Evolutionary conservation across 2,329 filamentous ascomycete genomes (phyloP).

Genomic region (Fusarium oxysporum): DNA sequence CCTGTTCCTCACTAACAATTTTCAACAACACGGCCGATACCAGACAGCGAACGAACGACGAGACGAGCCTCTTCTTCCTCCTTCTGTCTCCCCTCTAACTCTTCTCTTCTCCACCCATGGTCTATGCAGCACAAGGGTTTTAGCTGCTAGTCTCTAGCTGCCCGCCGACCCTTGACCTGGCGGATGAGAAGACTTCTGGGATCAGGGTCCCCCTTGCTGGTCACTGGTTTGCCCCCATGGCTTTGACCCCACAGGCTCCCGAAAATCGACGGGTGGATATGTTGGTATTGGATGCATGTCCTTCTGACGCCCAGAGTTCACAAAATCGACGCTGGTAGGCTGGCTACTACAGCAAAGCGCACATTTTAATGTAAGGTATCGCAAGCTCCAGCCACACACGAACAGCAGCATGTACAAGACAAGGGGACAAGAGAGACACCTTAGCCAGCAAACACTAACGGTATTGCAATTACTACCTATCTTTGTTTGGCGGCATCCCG

Average conservation of each 20-base stretch:
- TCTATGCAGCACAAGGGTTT: constrained; percentile 21
- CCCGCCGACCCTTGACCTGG: constrained; percentile 35
- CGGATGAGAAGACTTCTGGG: constrained; percentile 31
- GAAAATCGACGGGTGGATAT: constrained; percentile 34
- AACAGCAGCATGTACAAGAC: constrained; percentile 1
- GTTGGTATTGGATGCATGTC: constrained; percentile 32
- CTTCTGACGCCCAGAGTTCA: constrained; percentile 33
- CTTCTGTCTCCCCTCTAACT: constrained; percentile 15
- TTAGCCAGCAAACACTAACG: constrained; percentile 13
- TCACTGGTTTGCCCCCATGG: constrained; percentile 28
- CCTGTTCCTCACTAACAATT: constrained; percentile 46
- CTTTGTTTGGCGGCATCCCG: constrained; percentile 25
- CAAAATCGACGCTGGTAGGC: neutral
- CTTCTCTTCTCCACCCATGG: constrained; percentile 16
- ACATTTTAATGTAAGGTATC: neutral
- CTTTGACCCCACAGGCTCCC: constrained; percentile 39
- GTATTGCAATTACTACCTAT: neutral
- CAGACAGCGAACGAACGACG: constrained; percentile 6
- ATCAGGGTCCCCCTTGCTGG: constrained; percentile 32
- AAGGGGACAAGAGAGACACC: constrained; percentile 22
- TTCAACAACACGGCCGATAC: constrained; percentile 13
- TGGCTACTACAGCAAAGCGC: neutral
- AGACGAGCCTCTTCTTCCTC: constrained; percentile 27
- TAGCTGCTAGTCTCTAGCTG: constrained; percentile 18
- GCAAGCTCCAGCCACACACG: constrained; percentile 17